Base-by-base conservation (phyloP, 345 rosid genomes). In the Eucalyptus globulus region DNA sequence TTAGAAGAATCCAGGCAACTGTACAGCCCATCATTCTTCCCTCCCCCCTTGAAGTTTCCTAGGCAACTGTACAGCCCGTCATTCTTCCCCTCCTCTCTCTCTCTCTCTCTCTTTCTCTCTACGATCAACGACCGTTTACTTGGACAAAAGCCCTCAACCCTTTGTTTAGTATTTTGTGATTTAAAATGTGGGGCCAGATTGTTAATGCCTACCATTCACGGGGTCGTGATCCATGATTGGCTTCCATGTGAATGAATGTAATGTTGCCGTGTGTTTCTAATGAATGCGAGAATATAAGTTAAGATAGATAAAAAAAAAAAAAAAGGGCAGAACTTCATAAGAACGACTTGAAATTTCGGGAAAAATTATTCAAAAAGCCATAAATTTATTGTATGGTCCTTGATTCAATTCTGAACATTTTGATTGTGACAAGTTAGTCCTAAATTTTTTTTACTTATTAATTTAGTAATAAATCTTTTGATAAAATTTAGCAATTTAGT, bases 331-430 rank as follows among this genome's bases (percentile, higher is more conserved):
- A 29, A 14, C 40, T 14, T 67, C 21, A 14, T 15, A 9, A 31
- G 37, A n/a, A 65, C 8, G 4, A 12, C 40, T 1, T 15, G 21
- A 67, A 15, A 14, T n/a, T n/a, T 31, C 0, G 6, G 9, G 4
- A 53, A 53, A 53, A 7, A 53, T 53, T 53, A 53, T 53, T 19
- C 9, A 53, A 53, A 53, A 50, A 53, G 2, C 1, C 22, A 7
- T 19, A 53, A 53, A 53, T 8, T 4, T 53, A 53, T 53, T 19
- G 22, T 19, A 19, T 3, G 7, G 7, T 50, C 53, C 15, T 14
- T 15, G 9, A 53, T 53, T 53, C 9, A 53, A 21, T 53, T 53
- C 0, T 53, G 1, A 53, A 53, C 3, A 2, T 53, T 53, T 53
- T 19, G 9, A 53, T 53, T 53, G 56, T 53, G 9, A 16, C 56